Base-by-base conservation (phyloP, 1,284 basidiomycete genomes). In the Salmacisia buchloeana region DNA sequence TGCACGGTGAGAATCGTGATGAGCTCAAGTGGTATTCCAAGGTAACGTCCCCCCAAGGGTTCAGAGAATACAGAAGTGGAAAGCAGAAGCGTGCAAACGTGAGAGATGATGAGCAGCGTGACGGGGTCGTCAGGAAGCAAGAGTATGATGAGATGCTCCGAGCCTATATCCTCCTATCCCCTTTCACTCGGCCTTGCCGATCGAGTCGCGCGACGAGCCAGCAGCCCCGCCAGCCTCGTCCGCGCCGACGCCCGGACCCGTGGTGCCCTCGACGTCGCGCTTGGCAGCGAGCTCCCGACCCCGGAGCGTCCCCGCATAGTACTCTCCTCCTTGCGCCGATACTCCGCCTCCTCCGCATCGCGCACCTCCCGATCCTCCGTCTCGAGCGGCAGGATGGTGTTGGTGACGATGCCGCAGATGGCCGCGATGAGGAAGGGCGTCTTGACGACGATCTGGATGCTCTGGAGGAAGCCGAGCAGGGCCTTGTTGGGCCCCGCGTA, bases 381-480 rank as follows among this genome's bases (percentile, higher is more conserved):
- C 38, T 76, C 74, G 49, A 69, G 38, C 6, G 74, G 74, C 58
- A 76, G 58, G 21, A 75, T 60, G 9, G 60, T 61, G 43, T 76
- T 76, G 0, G 68, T 68, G 3, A 76, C 60, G 59, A 73, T 68
- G 7, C 73, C 73, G 2, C 64, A 84, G 62, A 90, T 76, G 27
- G 88, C 89, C 0, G 87, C 82, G 39, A 85, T 82, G 59, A 91
- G 80, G 81, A 89, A 89, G 85, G 70, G 25, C 31, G 69, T 72
- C 21, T 27, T 35, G 33, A 56, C 7, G 31, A 58, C 25, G 29
- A 61, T 52, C 21, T 38, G 13, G 15, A 41, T 58, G n/a, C 23
- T 10, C 87, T 88, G 83, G 64, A 92, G 85, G 62, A 92, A 83
- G 0, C 91, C 89, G 64, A 84, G 79, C 7, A 92, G 80, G 0